These are phyloP conservation scores for Pyrus bretschneideri DNA, from an alignment of 306 rosid species.

Conservation along the genomic window DNA sequence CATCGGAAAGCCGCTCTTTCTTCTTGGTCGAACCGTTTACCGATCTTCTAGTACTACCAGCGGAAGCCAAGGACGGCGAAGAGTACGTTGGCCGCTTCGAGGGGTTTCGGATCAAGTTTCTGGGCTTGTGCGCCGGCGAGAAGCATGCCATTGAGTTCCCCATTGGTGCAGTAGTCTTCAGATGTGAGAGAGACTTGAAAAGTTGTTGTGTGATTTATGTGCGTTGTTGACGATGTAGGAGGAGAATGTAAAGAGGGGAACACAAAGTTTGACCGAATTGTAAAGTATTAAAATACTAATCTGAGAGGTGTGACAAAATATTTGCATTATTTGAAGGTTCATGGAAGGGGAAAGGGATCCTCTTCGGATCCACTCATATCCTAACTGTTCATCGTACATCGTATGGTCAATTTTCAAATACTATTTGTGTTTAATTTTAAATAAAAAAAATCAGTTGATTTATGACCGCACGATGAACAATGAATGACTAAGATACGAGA, in stretches of 20 bases:
- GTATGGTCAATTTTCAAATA: fast-evolving
- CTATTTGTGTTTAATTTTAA: too few species aligned
- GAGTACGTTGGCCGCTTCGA: conserved; percentile 1
- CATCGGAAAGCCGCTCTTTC: not conserved
- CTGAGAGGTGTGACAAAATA: not conserved
- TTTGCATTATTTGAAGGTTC: not conserved
- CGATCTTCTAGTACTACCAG: not conserved
- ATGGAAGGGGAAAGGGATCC: not conserved
- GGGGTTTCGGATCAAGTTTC: not conserved
- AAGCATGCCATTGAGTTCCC: conserved; percentile 23
- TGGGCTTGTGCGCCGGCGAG: not conserved
- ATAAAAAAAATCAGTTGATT: too few species aligned
- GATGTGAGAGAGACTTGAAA: not conserved
- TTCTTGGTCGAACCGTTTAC: conserved; percentile 3
- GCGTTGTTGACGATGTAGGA: not conserved
- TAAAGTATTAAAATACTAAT: not conserved
- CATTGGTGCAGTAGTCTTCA: not conserved
- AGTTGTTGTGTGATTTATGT: not conserved
- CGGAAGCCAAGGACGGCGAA: not conserved
- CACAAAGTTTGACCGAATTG: conserved; percentile 11
- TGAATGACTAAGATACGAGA: too few species aligned
- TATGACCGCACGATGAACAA: too few species aligned
- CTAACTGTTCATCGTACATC: too few species aligned
- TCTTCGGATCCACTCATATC: fast-evolving
- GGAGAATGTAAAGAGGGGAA: not conserved